A percentile compares a stretch with the other conserved stretches of the same genome.
phyloP scores from a whole-genome alignment of 768 basidiomycete genomes.

The Serendipita vermifera region DNA sequence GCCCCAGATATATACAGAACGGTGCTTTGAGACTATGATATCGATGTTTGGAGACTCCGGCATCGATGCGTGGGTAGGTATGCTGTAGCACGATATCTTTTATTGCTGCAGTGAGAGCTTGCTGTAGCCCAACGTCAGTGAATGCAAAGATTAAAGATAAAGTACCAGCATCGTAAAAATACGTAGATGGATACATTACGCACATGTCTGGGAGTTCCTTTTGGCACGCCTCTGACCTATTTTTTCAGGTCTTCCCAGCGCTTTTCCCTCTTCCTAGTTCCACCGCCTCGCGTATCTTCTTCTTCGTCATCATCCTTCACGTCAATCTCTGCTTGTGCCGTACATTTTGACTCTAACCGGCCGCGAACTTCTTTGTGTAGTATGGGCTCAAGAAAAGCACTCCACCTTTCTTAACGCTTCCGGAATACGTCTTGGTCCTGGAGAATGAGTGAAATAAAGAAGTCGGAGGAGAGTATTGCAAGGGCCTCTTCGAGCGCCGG shows the following conservation, averaged over 20 bases:
- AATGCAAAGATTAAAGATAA: no score
- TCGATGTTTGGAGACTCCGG: constrained; percentile 91
- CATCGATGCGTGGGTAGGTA: constrained; percentile 91
- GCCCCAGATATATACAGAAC: constrained; percentile 93
- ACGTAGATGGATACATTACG: constrained; percentile 14
- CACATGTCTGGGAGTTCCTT: constrained; percentile 26
- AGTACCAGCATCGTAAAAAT: not conserved
- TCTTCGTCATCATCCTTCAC: not conserved
- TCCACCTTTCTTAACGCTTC: constrained; percentile 52
- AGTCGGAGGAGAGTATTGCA: constrained; percentile 32
- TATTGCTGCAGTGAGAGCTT: constrained; percentile 38
- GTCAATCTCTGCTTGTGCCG: no score
- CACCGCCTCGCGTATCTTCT: not conserved
- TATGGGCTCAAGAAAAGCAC: constrained; percentile 58
- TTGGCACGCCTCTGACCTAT: constrained; percentile 16
- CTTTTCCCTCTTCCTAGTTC: no score
- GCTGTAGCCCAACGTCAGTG: no score
- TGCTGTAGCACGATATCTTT: constrained; percentile 88
- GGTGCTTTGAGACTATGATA: constrained; percentile 97
- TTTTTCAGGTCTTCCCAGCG: constrained; percentile 58
- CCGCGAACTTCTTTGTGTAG: constrained; percentile 38
- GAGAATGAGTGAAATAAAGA: constrained; percentile 59
- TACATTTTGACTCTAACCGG: not conserved
- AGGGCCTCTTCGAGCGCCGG: constrained; percentile 30
- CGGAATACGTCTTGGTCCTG: constrained; percentile 74